Evolutionary conservation across 2,329 filamentous ascomycete genomes (phyloP), one percentile per base, ranked within the genome.

Genomic region (Microcera coccophila): DNA sequence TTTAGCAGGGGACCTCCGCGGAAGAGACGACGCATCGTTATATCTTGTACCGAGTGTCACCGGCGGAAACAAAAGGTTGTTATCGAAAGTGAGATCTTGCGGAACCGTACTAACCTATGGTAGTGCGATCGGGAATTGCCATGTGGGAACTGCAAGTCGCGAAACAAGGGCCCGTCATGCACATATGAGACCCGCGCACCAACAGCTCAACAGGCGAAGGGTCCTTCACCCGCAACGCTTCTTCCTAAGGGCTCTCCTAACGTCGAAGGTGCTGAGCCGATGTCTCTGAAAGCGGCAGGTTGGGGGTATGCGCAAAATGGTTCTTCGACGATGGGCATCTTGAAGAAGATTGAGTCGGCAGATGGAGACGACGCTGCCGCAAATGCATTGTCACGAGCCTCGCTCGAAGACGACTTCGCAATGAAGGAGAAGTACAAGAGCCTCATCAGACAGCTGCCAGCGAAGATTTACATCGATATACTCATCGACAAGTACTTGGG

Each of bases 1-100:
- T n/a, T n/a, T n/a, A n/a, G n/a, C 16, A 48, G 46, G 19, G 66
- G 62, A 31, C 70, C 72, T 15, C 70, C 73, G 4, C 71, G 75
- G 42, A 82, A 82, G 62, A 70, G 80, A 50, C 73, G 76, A 54
- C 71, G 80, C 29, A 69, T 79, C 32, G 77, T 82, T 34, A 79
- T 83, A 44, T 82, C 78, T 7, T 84, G 80, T 53, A 79, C 74
- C 10, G 79, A 84, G 57, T 84, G 80, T 52, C 80, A 83, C 61
- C 69, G 79, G 47, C 71, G 80, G 46, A 84, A 84, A 57, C 78
- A 81, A 57, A 79, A 79, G 70, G 75, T 75, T 37, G 24, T 12
- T 26, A 7, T 10, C 5, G 5, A 8, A 8, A 5, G 9, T 16
- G 15, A 32, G n/a, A 32, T 16, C 29, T 32, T n/a, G 15, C 15